Evolutionary conservation across 371 early-diverging fungal species (phyloP).

Genomic region (Circinella minor): DNA sequence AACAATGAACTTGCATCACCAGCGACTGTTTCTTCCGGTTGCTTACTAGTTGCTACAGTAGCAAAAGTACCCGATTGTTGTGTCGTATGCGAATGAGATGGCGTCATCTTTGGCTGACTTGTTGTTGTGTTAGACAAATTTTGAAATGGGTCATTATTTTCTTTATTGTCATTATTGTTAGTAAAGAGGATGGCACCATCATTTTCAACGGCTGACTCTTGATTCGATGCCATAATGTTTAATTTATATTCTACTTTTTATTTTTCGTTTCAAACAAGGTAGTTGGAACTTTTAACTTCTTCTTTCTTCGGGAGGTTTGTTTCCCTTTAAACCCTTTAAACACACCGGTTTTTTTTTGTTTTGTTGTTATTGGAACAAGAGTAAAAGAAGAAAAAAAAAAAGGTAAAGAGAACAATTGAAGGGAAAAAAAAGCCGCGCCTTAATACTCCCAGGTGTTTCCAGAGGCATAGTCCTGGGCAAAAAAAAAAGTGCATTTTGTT

Average conservation of each 20-base stretch:
- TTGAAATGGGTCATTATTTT: constrained; percentile 17
- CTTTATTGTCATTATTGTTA: constrained; percentile 4
- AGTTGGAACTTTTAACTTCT: too few relatives aligned
- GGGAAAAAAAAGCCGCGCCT: too few relatives aligned
- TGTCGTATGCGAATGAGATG: constrained; percentile 1
- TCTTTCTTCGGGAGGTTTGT: too few relatives aligned
- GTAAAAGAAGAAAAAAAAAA: too few relatives aligned
- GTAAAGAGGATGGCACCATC: constrained; percentile 15
- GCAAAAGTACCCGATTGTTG: constrained; percentile 2
- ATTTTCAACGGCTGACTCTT: constrained; percentile 9
- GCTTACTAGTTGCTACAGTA: constrained; percentile 4
- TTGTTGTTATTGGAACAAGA: too few relatives aligned
- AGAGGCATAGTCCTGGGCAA: too few relatives aligned
- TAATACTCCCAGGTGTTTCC: too few relatives aligned
- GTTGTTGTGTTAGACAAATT: background rate
- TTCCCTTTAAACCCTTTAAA: too few relatives aligned
- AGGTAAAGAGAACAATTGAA: too few relatives aligned
- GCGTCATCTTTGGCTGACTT: background rate
- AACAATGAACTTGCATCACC: constrained; percentile 22
- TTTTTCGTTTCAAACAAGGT: background rate
- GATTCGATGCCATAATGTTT: constrained; percentile 7
- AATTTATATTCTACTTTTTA: background rate
- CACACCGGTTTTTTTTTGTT: too few relatives aligned
- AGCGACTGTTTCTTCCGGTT: constrained; percentile 14
- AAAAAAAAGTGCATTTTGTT: too few relatives aligned